Base-by-base conservation (phyloP, 805 yeast genomes). In the Pichia scutulata region DNA sequence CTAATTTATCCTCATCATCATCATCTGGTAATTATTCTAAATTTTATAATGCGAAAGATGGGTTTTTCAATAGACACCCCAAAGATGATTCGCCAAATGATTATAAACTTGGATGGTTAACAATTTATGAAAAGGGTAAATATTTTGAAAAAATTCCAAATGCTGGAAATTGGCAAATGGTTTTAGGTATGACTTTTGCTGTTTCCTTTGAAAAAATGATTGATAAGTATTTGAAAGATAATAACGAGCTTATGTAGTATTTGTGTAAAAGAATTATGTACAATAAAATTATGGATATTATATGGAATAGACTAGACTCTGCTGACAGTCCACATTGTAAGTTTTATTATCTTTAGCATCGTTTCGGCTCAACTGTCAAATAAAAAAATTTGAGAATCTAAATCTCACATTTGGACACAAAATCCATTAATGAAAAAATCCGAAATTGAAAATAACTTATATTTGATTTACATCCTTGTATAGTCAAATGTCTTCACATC, bases 21-120 rank as follows among this genome's bases (percentile, higher is more conserved):
- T 18, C 12, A 2, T 26, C 33, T 22, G 6, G 40, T 6, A 46
- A 44, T 5, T 39, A 26, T n/a, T 36, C 49, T 12, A 51, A 55
- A 23, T 76, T 69, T 57, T 73, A 64, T 50, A 61, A 60, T 16
- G 72, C 81, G 0, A 78, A 80, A n/a, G 86, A 81, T 63, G 86
- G 86, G 2, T 65, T 80, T 6, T 64, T 69, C 33, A 68, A 65
- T 46, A 67, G 69, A 53, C 70, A 71, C 48, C 81, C 85, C 0
- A 68, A 68, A 14, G 87, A 82, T 61, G 87, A 82, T 61, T 69
- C 76, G 4, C 86, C 86, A 0, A 78, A 76, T 60, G 80, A 77
- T 44, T 72, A 68, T 49, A 82, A 80, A 57, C 55, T 81, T 33
- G 87, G 87, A 0, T 82, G 87, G 87, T 62, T 82, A 2, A 81